Base-by-base conservation (phyloP, 192 early-diverging fungal species). In the Coemansia javaensis region DNA sequence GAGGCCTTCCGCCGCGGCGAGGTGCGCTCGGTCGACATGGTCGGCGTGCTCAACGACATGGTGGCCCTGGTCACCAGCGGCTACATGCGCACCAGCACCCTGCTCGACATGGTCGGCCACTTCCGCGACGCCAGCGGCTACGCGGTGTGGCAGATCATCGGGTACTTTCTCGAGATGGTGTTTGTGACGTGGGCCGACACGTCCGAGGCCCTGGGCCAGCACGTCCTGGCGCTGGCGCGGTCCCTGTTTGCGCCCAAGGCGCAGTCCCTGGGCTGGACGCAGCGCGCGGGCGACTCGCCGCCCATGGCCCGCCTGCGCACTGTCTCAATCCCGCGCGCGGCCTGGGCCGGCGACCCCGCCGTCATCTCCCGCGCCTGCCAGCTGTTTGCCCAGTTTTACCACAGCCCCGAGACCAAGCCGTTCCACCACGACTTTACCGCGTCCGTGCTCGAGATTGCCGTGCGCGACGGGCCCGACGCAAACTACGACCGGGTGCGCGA, bases 41-140 rank as follows among this genome's bases (percentile, higher is more conserved):
- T 93, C 32, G 90, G 89, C 43, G 61, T 97, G 7, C 46, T 98
- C 45, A 78, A 82, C 27, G 96, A 98, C 78, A 75, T 85, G 18
- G 87, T 85, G 22, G 81, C 87, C 8, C 64, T 96, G 35, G 82
- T 85, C 18, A 62, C 73, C 27, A 86, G 90, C 63, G 96, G 94
- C 5, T 77, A 90, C 22, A 79, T 77, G 35, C 80, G 76, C 40
- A 94, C 93, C 9, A 74, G 78, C 40, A 80, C 75, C 5, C 68
- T 89, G 11, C 76, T 98, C 56, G 82, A 79, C 32, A 63, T 98
- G 36, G 56, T 93, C 16, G 72, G 76, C n/a, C 70, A 82, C n/a
- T 82, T 80, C 30, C 48, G 75, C 25, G 71, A 76, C 31, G 95
- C 90, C 58, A 77, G 79, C 15, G 75, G 89, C n/a, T 52, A 34